Evolutionary conservation across 306 rosid species (phyloP), one percentile per base, ranked within the genome.

Genomic region (Ziziphus jujuba): DNA sequence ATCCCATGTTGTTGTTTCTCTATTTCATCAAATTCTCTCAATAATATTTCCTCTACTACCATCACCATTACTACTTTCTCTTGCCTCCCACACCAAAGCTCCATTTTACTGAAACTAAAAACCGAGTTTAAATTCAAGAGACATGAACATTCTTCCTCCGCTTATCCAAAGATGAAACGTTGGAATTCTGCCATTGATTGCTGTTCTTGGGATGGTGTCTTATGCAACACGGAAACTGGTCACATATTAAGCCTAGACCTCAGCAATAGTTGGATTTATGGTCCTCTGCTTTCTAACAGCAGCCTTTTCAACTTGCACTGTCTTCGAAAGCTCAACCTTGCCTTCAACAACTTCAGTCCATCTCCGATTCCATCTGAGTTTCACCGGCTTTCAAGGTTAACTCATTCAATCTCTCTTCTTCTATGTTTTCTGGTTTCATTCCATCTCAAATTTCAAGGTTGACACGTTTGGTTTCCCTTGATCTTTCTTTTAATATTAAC

Each of bases 11-110:
- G n/a, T n/a, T n/a, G 14, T 6, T 34, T 36, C 43, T 36, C 24
- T 59, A 15, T n/a, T 59, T 20, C 43, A 2, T n/a, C 63, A 35
- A 44, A 35, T 59, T 21, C 24, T 35, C 13, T 59, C 2, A 19
- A 19, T 1, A 8, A 36, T 2, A 36, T 0, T 36, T 3, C 61
- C 8, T 25, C 43, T 25, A 10, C 2, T 24, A n/a, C n/a, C n/a
- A n/a, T n/a, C n/a, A n/a, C n/a, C n/a, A 24, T 24, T 34, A 2
- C 63, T 22, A 7, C 35, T 0, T 0, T 22, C 8, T 3, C 21
- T 14, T 59, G 47, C 16, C 45, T 34, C 5, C 47, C 63, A 6
- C 63, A 59, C 63, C 59, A 65, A 17, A 65, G 59, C 57, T 65
- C 58, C 5, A 9, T 50, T 7, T 33, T 65, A 17, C 44, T 65